Base-by-base conservation (phyloP, 768 basidiomycete genomes). In the Leccinum longicurvipes region DNA sequence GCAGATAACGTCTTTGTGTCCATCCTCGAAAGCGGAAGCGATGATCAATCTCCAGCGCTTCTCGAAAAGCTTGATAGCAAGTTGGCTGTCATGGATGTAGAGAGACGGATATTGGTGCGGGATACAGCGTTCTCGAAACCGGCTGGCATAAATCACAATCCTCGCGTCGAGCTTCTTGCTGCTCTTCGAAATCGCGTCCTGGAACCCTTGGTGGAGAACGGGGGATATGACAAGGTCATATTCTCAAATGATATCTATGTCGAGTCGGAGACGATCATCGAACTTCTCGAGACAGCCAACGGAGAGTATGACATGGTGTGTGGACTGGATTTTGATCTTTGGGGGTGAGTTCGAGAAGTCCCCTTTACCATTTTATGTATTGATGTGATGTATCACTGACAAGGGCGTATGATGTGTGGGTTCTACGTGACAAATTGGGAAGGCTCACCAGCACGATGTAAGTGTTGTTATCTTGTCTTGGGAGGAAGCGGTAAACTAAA, bases 251-350 rank as follows among this genome's bases (percentile, higher is more conserved):
- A 79, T 61, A 61, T 78, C 6, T 72, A 60, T 54, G 60, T 78
- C 57, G 71, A 74, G 34, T 74, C 75, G 6, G 74, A 77, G 56
- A 66, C 67, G 21, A 57, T 78, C 8, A 52, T 77, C 17, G 75
- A 78, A 56, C 67, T 79, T 24, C 56, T 78, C 19, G 56, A 71
- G 28, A 76, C 76, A 5, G 60, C 61, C 15, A 66, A 68, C 24
- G 75, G 74, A 11, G 67, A 72, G 21, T 76, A 73, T 51, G 78
- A 79, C 56, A 73, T 78, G 69, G 77, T 66, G 11, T 79, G 77
- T 53, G 76, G 70, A 4, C 61, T 77, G 57, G 77, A 79, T 61
- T 74, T 74, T 36, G 53, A 52, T 14, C 55, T 65, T 28, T 75
- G 61, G 6, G 68, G 72, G 72, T 73, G 47, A 36, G 67, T 32